Evolutionary conservation across 2,329 filamentous ascomycete genomes (phyloP).

Genomic region (Hypoxylon sp.): DNA sequence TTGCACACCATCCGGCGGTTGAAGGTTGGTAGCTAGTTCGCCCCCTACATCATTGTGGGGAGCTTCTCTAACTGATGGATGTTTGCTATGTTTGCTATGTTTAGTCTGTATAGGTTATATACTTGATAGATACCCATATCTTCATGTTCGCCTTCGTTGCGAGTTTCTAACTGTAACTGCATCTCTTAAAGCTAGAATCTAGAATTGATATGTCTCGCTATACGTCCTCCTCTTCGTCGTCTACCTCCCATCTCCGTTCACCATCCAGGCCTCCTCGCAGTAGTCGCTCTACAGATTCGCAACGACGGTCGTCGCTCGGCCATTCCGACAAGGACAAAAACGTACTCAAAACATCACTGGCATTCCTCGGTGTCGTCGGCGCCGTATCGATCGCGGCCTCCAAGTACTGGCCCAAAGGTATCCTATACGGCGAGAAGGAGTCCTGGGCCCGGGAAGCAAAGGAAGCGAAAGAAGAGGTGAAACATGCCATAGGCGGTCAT

Average conservation of each 20-base stretch:
- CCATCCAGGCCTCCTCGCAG: slow-evolving; percentile 13
- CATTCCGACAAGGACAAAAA: slow-evolving; percentile 34
- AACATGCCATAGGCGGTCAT: slow-evolving; percentile 11
- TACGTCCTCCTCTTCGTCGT: slow-evolving; percentile 36
- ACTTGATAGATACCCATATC: background rate
- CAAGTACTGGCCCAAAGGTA: slow-evolving; percentile 52
- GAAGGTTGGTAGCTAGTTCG: background rate
- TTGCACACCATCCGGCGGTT: too few relatives aligned
- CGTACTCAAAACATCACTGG: slow-evolving; percentile 47
- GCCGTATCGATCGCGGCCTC: slow-evolving; percentile 50
- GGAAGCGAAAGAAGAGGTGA: slow-evolving; percentile 38
- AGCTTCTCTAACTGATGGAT: background rate
- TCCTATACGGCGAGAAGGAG: slow-evolving; percentile 51
- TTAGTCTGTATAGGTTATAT: too few relatives aligned
- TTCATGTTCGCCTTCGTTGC: background rate
- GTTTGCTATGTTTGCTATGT: too few relatives aligned
- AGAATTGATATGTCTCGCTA: slow-evolving; percentile 34
- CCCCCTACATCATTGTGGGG: slow-evolving; percentile 24
- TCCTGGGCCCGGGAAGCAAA: slow-evolving; percentile 45
- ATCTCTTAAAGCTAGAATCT: too few relatives aligned
- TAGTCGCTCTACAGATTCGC: slow-evolving; percentile 15
- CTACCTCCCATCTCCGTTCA: slow-evolving; percentile 32
- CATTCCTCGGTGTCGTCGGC: slow-evolving; percentile 51
- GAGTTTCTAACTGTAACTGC: background rate
- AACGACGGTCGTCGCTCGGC: slow-evolving; percentile 3